These are phyloP conservation scores for Dipteronia dyeriana DNA, from an alignment of 345 rosid species.

Conservation along the genomic window DNA sequence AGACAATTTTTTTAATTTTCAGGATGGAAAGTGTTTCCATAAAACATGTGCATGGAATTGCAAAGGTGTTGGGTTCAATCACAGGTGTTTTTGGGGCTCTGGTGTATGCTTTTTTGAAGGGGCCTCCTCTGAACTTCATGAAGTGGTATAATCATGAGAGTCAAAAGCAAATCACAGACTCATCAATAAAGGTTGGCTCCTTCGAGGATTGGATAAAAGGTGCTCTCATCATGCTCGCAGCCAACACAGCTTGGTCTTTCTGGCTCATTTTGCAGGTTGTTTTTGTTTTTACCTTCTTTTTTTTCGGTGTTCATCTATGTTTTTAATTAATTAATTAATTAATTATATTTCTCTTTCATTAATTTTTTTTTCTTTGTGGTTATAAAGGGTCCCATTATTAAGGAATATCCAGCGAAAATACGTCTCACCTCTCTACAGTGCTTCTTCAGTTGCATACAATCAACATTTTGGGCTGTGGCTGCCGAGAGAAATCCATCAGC, in stretches of 20 bases:
- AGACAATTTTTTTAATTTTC: background rate
- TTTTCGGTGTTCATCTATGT: background rate
- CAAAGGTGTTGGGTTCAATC: slow-evolving; percentile 68
- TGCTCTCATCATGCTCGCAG: slow-evolving; percentile 69
- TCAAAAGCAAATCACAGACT: slow-evolving; percentile 23
- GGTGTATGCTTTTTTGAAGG: slow-evolving; percentile 77
- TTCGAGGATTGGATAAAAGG: slow-evolving; percentile 57
- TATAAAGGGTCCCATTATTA: slow-evolving; percentile 47
- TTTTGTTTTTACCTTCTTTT: background rate
- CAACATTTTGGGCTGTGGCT: slow-evolving; percentile 61
- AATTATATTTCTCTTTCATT: background rate
- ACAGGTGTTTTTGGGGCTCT: slow-evolving; percentile 67
- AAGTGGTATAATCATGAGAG: slow-evolving; percentile 24
- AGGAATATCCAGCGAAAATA: slow-evolving; percentile 69
- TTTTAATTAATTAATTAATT: too few species aligned
- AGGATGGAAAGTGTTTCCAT: slow-evolving; percentile 48
- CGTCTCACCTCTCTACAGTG: slow-evolving; percentile 76
- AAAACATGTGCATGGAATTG: slow-evolving; percentile 46
- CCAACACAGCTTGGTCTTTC: slow-evolving; percentile 73
- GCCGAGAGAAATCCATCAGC: slow-evolving; percentile 58
- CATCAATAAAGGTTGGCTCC: slow-evolving; percentile 15
- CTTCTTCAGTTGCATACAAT: slow-evolving; percentile 72
- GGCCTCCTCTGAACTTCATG: slow-evolving; percentile 52
- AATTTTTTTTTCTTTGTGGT: background rate
- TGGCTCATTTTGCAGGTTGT: slow-evolving; percentile 85